Evolutionary conservation across 257 asterid species (phyloP).

Genomic region (Gynochthodes officinalis): DNA sequence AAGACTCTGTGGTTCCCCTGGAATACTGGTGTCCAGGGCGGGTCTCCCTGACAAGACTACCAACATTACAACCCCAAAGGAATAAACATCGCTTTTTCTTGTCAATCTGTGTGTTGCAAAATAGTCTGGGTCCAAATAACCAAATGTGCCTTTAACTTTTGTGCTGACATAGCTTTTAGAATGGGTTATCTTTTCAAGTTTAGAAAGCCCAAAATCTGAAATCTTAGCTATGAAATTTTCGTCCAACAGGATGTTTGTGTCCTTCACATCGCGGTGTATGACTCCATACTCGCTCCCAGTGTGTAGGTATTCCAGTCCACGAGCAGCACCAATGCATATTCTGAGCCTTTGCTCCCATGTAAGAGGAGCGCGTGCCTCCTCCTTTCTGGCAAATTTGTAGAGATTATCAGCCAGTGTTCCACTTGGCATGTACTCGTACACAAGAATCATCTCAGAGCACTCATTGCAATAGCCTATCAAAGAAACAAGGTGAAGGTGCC

Average conservation of each 20-base stretch:
- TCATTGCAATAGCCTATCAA: conserved; percentile 19
- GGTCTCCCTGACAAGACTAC: conserved; percentile 4
- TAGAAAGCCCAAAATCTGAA: conserved; percentile 8
- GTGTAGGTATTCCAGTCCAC: conserved; percentile 18
- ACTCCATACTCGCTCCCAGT: not conserved
- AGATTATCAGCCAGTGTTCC: conserved; percentile 18
- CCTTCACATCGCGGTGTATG: conserved; percentile 15
- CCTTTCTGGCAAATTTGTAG: not conserved
- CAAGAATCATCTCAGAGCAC: conserved; percentile 9
- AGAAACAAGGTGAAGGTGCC: conserved; percentile 19
- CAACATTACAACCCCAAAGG: conserved; percentile 8
- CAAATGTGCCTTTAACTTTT: conserved; percentile 4
- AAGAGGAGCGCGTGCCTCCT: not conserved
- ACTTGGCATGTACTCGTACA: conserved; percentile 14
- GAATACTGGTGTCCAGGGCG: not conserved
- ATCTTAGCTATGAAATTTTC: conserved; percentile 3
- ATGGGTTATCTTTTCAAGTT: not conserved
- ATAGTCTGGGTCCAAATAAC: conserved; percentile 15
- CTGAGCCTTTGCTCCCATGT: conserved; percentile 17
- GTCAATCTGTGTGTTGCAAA: not conserved
- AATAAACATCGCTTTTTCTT: conserved; percentile 3
- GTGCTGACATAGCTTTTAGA: conserved; percentile 13
- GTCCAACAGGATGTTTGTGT: conserved; percentile 12
- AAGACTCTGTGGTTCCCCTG: not conserved
- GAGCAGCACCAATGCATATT: conserved; percentile 21